Evolutionary conservation across 176 grass and related monocot genomes (phyloP), one percentile per base, ranked within the genome.

Genomic region (Guadua angustifolia): DNA sequence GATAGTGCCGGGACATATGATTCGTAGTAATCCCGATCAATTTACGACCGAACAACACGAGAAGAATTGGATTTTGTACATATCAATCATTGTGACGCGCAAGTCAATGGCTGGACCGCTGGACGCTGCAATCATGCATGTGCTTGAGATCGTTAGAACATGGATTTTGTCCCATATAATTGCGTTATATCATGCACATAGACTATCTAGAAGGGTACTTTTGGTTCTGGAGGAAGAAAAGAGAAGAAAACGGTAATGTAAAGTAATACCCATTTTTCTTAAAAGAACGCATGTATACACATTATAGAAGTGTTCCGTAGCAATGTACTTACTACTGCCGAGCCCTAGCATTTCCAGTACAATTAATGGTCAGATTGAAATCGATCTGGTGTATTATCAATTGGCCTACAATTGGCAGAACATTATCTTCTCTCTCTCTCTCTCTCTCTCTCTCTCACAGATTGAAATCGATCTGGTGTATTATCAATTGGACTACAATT

Each of bases 131-230:
- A 21, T 55, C 49, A 74, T 74, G 29, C 29, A 29, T 29, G 71
- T 74, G 71, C 71, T 35, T 55, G 47, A 16, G 47, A 53, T 18
- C 62, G 26, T 65, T 74, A 52, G 47, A 35, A 53, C 49, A 53
- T 52, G 45, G 36, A 50, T 73, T 9, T 35, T 26, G 6, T 52
- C 7, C 21, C 71, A 53, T 19, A 55, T 74, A 73, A 52, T 33
- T 32, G 26, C 25, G 25, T 21, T 52, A 50, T 35, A 10, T 35
- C 25, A 59, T 5, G 56, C 56, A 52, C 35, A 19, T 21, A 19
- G 71, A 52, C 46, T 18, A 33, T 73, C 71, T 33, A 29, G 24
- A 62, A 1, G 2, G 61, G 13, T 15, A 17, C 2, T 64, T 64
- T 61, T 26, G 22, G 58, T 61, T 58, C 21, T 22, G 4, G 11